Evolutionary conservation across 306 rosid genomes (phyloP).

Genomic region (Cucurbita maxima): DNA sequence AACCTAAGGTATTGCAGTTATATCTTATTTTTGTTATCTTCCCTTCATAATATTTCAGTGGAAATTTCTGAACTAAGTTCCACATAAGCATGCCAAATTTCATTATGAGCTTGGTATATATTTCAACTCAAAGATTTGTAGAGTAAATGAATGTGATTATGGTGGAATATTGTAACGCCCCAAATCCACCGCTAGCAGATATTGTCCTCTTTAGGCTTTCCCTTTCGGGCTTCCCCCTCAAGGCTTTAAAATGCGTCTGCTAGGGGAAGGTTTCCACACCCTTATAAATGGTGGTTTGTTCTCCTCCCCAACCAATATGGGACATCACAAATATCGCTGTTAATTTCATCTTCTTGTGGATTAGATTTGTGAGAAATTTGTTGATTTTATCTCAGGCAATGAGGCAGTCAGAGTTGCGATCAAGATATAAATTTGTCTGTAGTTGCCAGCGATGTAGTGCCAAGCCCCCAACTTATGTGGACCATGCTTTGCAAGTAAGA

Average conservation of each 20-base stretch:
- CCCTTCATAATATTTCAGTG: neutral
- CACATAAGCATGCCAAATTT: neutral
- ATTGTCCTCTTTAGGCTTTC: too few relatives aligned
- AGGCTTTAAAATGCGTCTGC: too few relatives aligned
- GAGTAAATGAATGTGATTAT: neutral
- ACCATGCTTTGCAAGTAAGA: conserved; percentile 52
- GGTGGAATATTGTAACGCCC: too few relatives aligned
- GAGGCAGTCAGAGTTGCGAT: conserved; percentile 59
- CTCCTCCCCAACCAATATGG: too few relatives aligned
- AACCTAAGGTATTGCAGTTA: conserved; percentile 63
- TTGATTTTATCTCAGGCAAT: conserved; percentile 20
- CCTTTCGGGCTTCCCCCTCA: too few relatives aligned
- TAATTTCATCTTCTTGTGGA: neutral
- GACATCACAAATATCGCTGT: too few relatives aligned
- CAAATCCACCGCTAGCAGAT: too few relatives aligned
- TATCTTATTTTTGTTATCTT: neutral
- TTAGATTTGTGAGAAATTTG: neutral
- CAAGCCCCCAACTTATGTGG: conserved; percentile 33
- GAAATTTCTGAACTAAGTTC: too few relatives aligned
- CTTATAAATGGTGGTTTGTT: too few relatives aligned
- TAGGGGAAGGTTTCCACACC: too few relatives aligned
- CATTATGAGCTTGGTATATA: neutral
- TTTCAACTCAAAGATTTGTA: neutral
- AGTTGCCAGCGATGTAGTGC: conserved; percentile 40
- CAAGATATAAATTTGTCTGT: conserved; percentile 56